These are phyloP conservation scores for Lactifluus subvellereus DNA, from an alignment of 768 basidiomycete species.

Conservation along the genomic window DNA sequence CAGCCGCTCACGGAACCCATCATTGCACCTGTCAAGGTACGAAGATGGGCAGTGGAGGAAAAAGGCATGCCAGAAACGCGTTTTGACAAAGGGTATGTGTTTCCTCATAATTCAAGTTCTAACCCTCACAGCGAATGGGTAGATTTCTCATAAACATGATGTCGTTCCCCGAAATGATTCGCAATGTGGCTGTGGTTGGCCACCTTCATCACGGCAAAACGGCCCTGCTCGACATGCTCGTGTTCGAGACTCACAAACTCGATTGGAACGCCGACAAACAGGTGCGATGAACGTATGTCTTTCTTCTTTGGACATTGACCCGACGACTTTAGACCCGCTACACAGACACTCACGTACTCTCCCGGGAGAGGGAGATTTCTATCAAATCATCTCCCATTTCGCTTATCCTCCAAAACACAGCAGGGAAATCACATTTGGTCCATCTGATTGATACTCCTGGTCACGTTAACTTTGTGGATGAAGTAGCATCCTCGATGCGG, in stretches of 20 bases:
- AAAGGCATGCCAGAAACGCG: conserved; percentile 94
- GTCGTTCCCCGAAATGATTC: conserved; percentile 86
- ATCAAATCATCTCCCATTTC: conserved; percentile 98
- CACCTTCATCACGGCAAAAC: conserved; percentile 99
- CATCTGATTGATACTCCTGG: conserved; percentile 97
- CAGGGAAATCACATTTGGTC: conserved; percentile 88
- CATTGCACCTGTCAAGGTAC: conserved; percentile 88
- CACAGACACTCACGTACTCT: conserved; percentile 90
- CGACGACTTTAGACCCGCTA: conserved; percentile 65
- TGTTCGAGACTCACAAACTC: conserved; percentile 94
- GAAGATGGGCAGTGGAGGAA: conserved; percentile 93
- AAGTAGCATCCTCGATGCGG: conserved; percentile 83
- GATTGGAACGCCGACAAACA: conserved; percentile 88
- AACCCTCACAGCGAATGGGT: conserved; percentile 8
- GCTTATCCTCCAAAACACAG: conserved; percentile 73
- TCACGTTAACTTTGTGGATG: conserved; percentile 98
- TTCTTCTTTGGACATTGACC: conserved; percentile 13
- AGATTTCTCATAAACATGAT: conserved; percentile 93
- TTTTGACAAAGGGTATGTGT: conserved; percentile 89
- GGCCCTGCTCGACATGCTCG: conserved; percentile 92
- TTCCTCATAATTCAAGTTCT: neutral
- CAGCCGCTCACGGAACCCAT: conserved; percentile 95
- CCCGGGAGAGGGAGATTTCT: conserved; percentile 85
- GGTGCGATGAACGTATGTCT: conserved; percentile 28
- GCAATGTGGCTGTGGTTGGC: conserved; percentile 94